Conservation (phyloP, 257 asterid species). For the Penstemon davidsonii region DNA sequence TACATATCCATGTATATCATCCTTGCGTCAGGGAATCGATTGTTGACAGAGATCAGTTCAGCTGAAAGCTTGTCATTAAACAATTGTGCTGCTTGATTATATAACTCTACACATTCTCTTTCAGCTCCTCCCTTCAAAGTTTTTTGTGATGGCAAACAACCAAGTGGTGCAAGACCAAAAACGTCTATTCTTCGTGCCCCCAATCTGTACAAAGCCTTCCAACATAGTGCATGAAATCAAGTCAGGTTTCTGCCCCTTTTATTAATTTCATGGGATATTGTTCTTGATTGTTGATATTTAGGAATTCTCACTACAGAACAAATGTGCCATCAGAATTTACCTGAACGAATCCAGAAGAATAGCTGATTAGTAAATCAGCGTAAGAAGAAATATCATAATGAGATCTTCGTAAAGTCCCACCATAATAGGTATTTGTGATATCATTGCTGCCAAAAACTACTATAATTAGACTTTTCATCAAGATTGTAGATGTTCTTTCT, state of each 20-base stretch:
- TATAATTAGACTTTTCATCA: conserved; percentile 26
- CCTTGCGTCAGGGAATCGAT: conserved; percentile 34
- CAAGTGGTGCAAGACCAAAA: conserved; percentile 59
- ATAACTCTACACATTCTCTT: conserved; percentile 45
- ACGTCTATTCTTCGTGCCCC: conserved; percentile 61
- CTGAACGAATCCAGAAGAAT: conserved; percentile 55
- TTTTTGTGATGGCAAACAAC: conserved; percentile 78
- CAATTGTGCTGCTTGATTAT: conserved; percentile 40
- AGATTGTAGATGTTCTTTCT: conserved; percentile 27
- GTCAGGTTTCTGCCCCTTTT: not conserved
- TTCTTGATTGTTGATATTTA: too few relatives aligned
- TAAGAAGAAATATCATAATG: conserved; percentile 50
- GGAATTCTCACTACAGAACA: too few relatives aligned
- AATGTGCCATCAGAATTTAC: conserved; percentile 24
- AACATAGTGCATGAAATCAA: not conserved
- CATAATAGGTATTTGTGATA: conserved; percentile 46
- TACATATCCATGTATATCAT: conserved; percentile 48
- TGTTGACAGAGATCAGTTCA: conserved; percentile 38
- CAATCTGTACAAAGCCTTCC: conserved; percentile 49
- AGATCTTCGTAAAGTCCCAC: conserved; percentile 27
- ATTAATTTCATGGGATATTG: not conserved
- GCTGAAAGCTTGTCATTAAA: conserved; percentile 48
- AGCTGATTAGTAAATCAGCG: conserved; percentile 43
- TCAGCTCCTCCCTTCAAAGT: conserved; percentile 57
- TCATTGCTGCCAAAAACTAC: conserved; percentile 43